phyloP scores from a whole-genome alignment of 2,329 filamentous ascomycete species.

The Helicocarpus griseus region DNA sequence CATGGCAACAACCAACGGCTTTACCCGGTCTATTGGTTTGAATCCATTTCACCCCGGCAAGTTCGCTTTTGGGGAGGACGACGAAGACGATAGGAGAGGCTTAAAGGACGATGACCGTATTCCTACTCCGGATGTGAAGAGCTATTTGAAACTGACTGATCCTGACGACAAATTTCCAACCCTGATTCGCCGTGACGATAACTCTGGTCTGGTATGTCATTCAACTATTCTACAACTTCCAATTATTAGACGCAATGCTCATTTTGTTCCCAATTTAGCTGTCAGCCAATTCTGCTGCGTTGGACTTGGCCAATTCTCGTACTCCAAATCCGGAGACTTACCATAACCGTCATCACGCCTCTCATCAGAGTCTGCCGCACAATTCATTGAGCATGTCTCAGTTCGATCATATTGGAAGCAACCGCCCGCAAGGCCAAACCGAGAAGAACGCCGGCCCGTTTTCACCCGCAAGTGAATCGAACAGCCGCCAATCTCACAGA shows the following conservation, averaged over 20 bases:
- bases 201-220: constrained; percentile 44
- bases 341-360: constrained; percentile 59
- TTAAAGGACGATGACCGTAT: constrained; percentile 39
- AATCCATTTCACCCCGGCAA: constrained; percentile 78
- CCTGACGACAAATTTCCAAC: constrained; percentile 83
- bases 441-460: constrained; percentile 13
- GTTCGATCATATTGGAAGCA: constrained; percentile 16
- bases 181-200: constrained; percentile 40
- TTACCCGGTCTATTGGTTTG: constrained; percentile 41
- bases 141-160: constrained; percentile 60
- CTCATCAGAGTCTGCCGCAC: constrained; percentile 50
- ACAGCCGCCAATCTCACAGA: constrained; percentile 29
- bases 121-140: constrained; percentile 56
- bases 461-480: constrained; percentile 4
- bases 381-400: constrained; percentile 39
- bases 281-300: constrained; percentile 68
- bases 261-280: constrained; percentile 46
- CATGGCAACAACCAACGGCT: constrained; percentile 19
- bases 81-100: constrained; percentile 50
- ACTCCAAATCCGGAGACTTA: constrained; percentile 58
- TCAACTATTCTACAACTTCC: background rate
- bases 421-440: constrained; percentile 17
- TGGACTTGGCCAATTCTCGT: constrained; percentile 66
- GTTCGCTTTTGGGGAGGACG: constrained; percentile 77
- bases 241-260: background rate